A percentile compares a stretch with the other conserved stretches of the same genome.
These are phyloP conservation scores for Colletotrichum magnum DNA, from an alignment of 2,329 filamentous ascomycete genomes.

Conservation along the genomic window DNA sequence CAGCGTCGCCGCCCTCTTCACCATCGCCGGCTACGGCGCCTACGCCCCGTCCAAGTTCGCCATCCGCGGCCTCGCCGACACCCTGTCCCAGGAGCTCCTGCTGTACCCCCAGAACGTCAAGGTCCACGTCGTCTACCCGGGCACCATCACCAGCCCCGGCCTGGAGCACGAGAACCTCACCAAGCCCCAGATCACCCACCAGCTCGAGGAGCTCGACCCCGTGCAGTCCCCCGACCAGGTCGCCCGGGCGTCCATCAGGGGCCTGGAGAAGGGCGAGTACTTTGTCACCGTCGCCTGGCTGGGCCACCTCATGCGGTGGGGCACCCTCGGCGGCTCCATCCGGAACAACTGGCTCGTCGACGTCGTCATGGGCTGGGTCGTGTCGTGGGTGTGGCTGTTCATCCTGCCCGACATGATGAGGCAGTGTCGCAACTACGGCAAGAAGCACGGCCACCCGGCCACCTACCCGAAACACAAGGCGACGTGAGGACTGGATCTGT, in stretches of 20 bases:
- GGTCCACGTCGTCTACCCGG: constrained; percentile 87
- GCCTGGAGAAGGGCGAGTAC: constrained; percentile 85
- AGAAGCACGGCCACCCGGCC: constrained; percentile 71
- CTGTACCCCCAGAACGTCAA: constrained; percentile 88
- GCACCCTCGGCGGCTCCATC: constrained; percentile 66
- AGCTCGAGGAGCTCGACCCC: constrained; percentile 87
- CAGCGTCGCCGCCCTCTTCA: constrained; percentile 81
- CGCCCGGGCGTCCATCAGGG: constrained; percentile 77
- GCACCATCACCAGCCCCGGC: constrained; percentile 84
- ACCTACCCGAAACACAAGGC: constrained; percentile 55
- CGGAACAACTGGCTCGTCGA: constrained; percentile 74
- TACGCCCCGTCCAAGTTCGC: constrained; percentile 91
- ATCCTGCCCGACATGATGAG: constrained; percentile 68
- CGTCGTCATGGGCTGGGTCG: constrained; percentile 65
- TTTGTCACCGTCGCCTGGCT: constrained; percentile 83
- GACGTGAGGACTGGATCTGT: background rate
- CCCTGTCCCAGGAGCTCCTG: constrained; percentile 84
- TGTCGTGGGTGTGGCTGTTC: constrained; percentile 71
- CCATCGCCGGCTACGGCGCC: constrained; percentile 84
- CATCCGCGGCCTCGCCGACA: constrained; percentile 85
- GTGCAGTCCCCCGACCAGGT: constrained; percentile 84
- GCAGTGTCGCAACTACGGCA: constrained; percentile 70
- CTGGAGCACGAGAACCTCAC: constrained; percentile 80
- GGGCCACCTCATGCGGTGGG: constrained; percentile 79
- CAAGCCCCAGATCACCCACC: constrained; percentile 85